Evolutionary conservation across 495 filamentous ascomycete species (phyloP).

Genomic region (Talaromyces adpressus): DNA sequence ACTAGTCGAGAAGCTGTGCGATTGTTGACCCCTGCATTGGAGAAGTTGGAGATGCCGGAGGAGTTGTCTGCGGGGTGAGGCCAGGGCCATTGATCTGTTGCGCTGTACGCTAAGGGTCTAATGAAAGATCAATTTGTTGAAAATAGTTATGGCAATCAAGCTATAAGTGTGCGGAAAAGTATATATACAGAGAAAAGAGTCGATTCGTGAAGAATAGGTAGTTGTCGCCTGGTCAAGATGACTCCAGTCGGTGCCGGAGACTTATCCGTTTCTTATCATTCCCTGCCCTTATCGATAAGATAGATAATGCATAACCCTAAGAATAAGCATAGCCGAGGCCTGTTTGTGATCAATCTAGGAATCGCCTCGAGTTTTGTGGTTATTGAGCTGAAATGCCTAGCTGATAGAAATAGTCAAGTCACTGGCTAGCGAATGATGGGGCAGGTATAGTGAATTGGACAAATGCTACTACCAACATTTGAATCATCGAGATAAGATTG

Average conservation of each 20-base stretch:
- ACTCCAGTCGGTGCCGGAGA: background rate
- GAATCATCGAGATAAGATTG: background rate
- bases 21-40: conserved; percentile 16
- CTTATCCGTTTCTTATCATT: background rate
- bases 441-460: background rate
- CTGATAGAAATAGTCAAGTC: too few species aligned
- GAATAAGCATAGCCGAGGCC: background rate
- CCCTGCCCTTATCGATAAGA: background rate
- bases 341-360: background rate
- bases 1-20: conserved; percentile 30
- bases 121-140: background rate
- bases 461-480: background rate
- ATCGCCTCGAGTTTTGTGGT: background rate
- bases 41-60: conserved; percentile 6
- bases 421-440: background rate
- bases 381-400: background rate
- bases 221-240: background rate
- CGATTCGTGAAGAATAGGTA: background rate
- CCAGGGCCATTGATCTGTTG: background rate
- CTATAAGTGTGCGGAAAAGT: background rate
- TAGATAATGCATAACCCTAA: background rate
- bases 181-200: background rate
- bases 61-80: conserved; percentile 1
- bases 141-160: background rate
- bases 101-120: background rate